Percentiles rank a stretch among this genome's conserved stretches.
Conservation (phyloP, 257 asterid genomes). For the Nicotiana benthamiana region DNA sequence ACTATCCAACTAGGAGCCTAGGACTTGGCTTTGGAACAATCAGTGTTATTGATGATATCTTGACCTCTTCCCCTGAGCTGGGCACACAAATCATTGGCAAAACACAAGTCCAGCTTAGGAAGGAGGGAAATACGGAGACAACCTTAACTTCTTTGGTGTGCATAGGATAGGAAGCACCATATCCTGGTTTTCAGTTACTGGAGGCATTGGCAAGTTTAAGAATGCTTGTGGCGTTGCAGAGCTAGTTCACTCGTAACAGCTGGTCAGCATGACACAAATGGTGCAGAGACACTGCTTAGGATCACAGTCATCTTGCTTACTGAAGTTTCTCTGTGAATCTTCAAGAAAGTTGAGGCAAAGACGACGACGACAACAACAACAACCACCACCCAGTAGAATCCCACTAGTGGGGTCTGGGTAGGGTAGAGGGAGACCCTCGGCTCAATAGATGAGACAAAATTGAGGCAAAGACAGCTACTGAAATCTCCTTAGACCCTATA, state of each 20-base stretch:
- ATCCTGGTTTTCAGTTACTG: conserved; percentile 15
- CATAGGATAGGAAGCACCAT: conserved; percentile 35
- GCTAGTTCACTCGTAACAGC: conserved; percentile 32
- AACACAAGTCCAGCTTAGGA: conserved; percentile 31
- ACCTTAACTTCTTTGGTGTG: conserved; percentile 35
- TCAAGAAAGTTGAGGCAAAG: neutral
- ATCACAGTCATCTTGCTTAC: conserved; percentile 27
- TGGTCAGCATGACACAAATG: conserved; percentile 37
- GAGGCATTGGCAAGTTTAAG: conserved; percentile 44
- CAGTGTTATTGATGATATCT: conserved; percentile 31
- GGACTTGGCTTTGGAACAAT: too few species aligned
- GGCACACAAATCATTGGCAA: conserved; percentile 27
- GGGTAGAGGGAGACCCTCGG: too few species aligned
- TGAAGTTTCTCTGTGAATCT: neutral
- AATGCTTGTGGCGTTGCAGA: conserved; percentile 41
- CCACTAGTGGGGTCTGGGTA: too few species aligned
- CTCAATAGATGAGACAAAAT: too few species aligned
- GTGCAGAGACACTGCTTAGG: conserved; percentile 40
- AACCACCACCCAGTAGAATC: too few species aligned
- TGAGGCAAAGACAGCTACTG: too few species aligned
- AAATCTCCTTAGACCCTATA: too few species aligned
- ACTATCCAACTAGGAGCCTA: too few species aligned
- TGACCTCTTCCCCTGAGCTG: conserved; percentile 29
- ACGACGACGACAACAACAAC: neutral
- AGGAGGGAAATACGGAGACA: conserved; percentile 38